Percentiles rank a stretch among this genome's conserved stretches.
phyloP scores from a whole-genome alignment of 2,329 filamentous ascomycete species.

The Curvularia sp. region DNA sequence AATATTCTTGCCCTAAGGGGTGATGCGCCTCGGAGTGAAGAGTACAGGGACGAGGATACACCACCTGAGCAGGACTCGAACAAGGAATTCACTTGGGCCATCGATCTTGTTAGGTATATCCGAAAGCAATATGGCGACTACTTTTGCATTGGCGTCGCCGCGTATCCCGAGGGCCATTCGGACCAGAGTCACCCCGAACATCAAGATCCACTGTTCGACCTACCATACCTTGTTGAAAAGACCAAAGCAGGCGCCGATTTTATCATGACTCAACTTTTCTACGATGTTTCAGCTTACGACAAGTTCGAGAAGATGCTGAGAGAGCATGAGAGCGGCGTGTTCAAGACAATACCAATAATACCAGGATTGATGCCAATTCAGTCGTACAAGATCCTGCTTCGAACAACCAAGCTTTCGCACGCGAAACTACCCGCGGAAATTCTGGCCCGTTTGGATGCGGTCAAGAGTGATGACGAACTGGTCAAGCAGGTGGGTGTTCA shows the following conservation, averaged over 20 bases:
- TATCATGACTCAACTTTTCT: slow-evolving; percentile 98
- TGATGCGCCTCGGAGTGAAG: slow-evolving; percentile 86
- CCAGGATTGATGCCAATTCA: slow-evolving; percentile 98
- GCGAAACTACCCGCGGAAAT: slow-evolving; percentile 78
- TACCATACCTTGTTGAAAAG: slow-evolving; percentile 91
- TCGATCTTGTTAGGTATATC: slow-evolving; percentile 91
- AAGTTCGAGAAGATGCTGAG: slow-evolving; percentile 78
- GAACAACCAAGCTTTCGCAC: slow-evolving; percentile 93
- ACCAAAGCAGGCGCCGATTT: slow-evolving; percentile 92
- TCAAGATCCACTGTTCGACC: slow-evolving; percentile 69
- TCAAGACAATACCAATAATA: slow-evolving; percentile 87
- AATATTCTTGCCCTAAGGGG: slow-evolving; percentile 93
- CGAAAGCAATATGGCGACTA: slow-evolving; percentile 85
- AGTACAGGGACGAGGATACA: slow-evolving; percentile 76
- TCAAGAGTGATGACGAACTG: slow-evolving; percentile 79
- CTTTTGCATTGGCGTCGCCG: slow-evolving; percentile 94
- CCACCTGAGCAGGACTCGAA: slow-evolving; percentile 68
- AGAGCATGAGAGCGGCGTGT: slow-evolving; percentile 81
- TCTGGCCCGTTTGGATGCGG: slow-evolving; percentile 71
- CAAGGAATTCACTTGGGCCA: slow-evolving; percentile 84
- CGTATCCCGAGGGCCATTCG: slow-evolving; percentile 93
- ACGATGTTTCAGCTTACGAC: slow-evolving; percentile 83
- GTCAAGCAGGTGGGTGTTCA: slow-evolving; percentile 82
- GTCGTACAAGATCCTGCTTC: slow-evolving; percentile 92
- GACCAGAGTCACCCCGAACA: slow-evolving; percentile 89